Conservation (phyloP, 2,329 filamentous ascomycete genomes). For the Chaetothyriales sp. region DNA sequence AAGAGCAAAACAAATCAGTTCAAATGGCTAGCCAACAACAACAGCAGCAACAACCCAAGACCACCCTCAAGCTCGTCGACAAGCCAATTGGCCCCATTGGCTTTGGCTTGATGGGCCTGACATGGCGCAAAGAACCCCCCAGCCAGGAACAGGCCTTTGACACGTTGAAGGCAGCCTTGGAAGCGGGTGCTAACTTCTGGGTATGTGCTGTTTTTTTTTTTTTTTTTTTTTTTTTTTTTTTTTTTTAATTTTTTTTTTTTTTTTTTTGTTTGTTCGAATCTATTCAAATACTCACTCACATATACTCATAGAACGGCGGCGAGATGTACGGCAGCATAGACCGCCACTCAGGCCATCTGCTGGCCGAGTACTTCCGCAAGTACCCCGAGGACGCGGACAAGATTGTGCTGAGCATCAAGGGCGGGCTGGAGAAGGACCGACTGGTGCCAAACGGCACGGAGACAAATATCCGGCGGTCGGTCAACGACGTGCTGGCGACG, state of each 20-base stretch:
- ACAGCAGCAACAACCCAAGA: neutral
- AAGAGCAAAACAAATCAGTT: neutral
- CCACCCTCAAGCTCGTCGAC: conserved; percentile 21
- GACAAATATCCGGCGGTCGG: conserved; percentile 39
- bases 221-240: neutral
- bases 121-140: conserved; percentile 21
- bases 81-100: conserved; percentile 37
- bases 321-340: conserved; percentile 49
- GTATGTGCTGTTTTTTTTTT: neutral
- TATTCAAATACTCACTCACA: too few relatives aligned
- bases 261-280: neutral
- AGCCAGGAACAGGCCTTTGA: conserved; percentile 28
- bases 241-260: neutral
- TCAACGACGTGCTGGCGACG: conserved; percentile 42
- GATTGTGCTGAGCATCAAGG: conserved; percentile 49
- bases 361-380: conserved; percentile 47
- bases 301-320: conserved; percentile 34
- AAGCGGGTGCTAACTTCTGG: conserved; percentile 38
- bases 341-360: conserved; percentile 43
- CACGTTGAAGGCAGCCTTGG: conserved; percentile 40
- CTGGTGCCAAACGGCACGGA: conserved; percentile 37
- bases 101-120: conserved; percentile 32
- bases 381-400: conserved; percentile 50
- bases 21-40: neutral
- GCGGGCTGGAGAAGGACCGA: conserved; percentile 28